A percentile compares a stretch with the other conserved stretches of the same genome.
These are phyloP conservation scores for Thermomucor indicae-seudaticae DNA, from an alignment of 371 early-diverging fungal genomes.

Conservation along the genomic window DNA sequence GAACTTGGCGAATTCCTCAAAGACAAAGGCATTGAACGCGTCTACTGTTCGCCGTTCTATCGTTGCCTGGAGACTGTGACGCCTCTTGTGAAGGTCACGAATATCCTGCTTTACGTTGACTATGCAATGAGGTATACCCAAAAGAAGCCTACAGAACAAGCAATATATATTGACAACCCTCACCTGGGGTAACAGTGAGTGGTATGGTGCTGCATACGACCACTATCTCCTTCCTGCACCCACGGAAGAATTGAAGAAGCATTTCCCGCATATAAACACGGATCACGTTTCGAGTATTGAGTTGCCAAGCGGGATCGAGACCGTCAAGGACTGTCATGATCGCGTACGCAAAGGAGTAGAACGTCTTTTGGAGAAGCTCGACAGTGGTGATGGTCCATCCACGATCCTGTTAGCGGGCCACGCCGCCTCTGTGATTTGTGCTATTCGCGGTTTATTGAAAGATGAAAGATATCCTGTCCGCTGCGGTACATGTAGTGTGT, in stretches of 20 bases:
- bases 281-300: constrained; percentile 19
- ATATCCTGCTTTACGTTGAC: constrained; percentile 24
- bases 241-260: constrained; percentile 13
- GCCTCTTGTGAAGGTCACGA: constrained; percentile 19
- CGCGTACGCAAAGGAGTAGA: constrained; percentile 27
- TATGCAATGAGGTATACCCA: constrained; percentile 26
- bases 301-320: constrained; percentile 21
- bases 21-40: constrained; percentile 22
- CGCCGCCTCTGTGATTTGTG: constrained; percentile 34
- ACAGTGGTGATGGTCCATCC: constrained; percentile 11
- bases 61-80: constrained; percentile 28
- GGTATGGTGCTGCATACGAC: constrained; percentile 28
- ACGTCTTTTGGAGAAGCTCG: constrained; percentile 16
- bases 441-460: constrained; percentile 25
- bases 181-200: constrained; percentile 37
- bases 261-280: constrained; percentile 22
- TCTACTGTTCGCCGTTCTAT: constrained; percentile 38
- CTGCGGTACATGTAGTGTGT: constrained; percentile 25
- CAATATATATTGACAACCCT: too few relatives aligned
- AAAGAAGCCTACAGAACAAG: neutral
- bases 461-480: constrained; percentile 19
- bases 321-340: constrained; percentile 20
- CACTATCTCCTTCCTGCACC: constrained; percentile 26
- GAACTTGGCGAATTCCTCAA: constrained; percentile 23
- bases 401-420: constrained; percentile 29